Evolutionary conservation across 2,329 filamentous ascomycete genomes (phyloP).

Genomic region (Monosporascus sp.): DNA sequence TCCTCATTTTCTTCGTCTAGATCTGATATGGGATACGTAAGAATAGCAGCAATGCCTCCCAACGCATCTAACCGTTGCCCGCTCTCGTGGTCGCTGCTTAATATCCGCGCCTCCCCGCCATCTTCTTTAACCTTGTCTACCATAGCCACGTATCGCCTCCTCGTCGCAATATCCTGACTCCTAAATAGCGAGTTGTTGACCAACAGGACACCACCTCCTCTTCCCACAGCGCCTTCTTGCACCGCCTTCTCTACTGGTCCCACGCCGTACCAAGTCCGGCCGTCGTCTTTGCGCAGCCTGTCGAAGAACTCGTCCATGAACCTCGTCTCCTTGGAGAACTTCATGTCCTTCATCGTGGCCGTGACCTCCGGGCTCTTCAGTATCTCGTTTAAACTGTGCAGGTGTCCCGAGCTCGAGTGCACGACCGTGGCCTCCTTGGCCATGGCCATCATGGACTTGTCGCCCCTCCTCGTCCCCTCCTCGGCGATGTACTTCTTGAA

Average conservation of each 20-base stretch:
- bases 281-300: slow-evolving; percentile 76
- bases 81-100: slow-evolving; percentile 93
- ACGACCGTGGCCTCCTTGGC: slow-evolving; percentile 65
- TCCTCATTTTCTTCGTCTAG: slow-evolving; percentile 65
- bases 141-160: slow-evolving; percentile 76
- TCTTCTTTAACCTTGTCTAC: slow-evolving; percentile 85
- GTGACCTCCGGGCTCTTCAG: slow-evolving; percentile 76
- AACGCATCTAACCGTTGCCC: slow-evolving; percentile 77
- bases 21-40: slow-evolving; percentile 83
- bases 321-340: slow-evolving; percentile 77
- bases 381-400: slow-evolving; percentile 84
- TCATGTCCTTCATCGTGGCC: slow-evolving; percentile 74
- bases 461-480: slow-evolving; percentile 50
- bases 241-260: slow-evolving; percentile 78
- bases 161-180: slow-evolving; percentile 68
- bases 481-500: slow-evolving; percentile 72
- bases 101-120: slow-evolving; percentile 80
- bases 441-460: slow-evolving; percentile 64
- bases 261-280: slow-evolving; percentile 84
- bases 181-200: slow-evolving; percentile 87
- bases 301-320: slow-evolving; percentile 81
- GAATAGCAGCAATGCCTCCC: slow-evolving; percentile 81
- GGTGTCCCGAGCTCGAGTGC: slow-evolving; percentile 77
- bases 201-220: slow-evolving; percentile 77
- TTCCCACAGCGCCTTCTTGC: slow-evolving; percentile 79